Percentiles rank a stretch among this genome's conserved stretches.
These are phyloP conservation scores for Pythium monospermum DNA, from an alignment of 352 stramenopile species.

Conservation along the genomic window DNA sequence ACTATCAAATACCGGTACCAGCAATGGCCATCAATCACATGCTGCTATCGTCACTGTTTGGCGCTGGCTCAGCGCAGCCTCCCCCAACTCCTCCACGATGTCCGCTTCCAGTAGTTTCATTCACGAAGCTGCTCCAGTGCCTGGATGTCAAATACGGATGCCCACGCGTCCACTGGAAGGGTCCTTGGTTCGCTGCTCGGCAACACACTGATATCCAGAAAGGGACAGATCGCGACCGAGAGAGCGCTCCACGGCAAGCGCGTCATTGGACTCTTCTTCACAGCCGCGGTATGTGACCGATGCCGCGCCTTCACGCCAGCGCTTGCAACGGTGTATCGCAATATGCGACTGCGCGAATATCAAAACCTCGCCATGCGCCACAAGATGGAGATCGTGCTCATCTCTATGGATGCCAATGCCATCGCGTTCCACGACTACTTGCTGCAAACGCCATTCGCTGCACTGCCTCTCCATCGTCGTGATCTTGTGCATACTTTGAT, in stretches of 20 bases:
- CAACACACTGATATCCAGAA: constrained; percentile 30
- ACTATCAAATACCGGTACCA: no score
- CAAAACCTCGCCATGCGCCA: constrained; percentile 40
- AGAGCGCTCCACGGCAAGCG: constrained; percentile 39
- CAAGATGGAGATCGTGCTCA: constrained; percentile 52
- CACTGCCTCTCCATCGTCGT: constrained; percentile 35
- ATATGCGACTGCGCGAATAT: constrained; percentile 52
- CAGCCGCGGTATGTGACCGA: constrained; percentile 35
- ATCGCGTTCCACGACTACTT: constrained; percentile 45
- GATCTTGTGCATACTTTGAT: constrained; percentile 33
- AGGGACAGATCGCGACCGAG: constrained; percentile 31
- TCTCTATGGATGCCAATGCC: constrained; percentile 43
- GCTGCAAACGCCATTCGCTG: constrained; percentile 46
- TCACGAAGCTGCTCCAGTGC: no score
- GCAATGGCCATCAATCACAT: no score
- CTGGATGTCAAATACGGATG: neutral
- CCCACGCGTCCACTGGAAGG: neutral
- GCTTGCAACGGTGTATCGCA: constrained; percentile 48
- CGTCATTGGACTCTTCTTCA: constrained; percentile 59
- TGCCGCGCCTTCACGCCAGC: constrained; percentile 55
- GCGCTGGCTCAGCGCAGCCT: no score
- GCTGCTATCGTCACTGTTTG: no score
- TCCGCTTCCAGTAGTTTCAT: no score
- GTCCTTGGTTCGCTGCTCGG: constrained; percentile 2
- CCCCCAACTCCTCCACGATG: no score